Evolutionary conservation across 345 rosid genomes (phyloP), one percentile per base, ranked within the genome.

Genomic region (Linum tenue): DNA sequence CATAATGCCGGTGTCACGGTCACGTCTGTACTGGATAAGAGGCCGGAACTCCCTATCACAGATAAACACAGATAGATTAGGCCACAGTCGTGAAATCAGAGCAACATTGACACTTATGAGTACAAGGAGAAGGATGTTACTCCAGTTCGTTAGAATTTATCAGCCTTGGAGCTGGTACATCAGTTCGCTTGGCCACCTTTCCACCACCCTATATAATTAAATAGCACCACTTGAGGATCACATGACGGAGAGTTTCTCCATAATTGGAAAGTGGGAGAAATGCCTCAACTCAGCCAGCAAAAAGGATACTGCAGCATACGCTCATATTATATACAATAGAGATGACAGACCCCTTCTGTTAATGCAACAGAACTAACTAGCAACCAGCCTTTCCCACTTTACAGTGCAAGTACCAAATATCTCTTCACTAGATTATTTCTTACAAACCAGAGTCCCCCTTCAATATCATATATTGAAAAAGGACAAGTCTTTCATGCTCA

Each of bases 91-190:
- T 61, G 37, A 56, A 17, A 39, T 31, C 42, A 59, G 59, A 64
- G 41, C 37, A 53, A 41, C 56, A 39, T 7, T n/a, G 15, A 56
- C 39, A 67, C 58, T 22, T 63, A 41, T 37, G 17, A 65, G 35
- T 55, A 38, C 12, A 50, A 76, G 67, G 69, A 61, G 44, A 64
- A 60, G 63, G 12, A 69, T 16, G 74, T 77, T 86, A 94, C 99
- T 83, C 99, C 3, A 94, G 97, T 82, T 94, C 97, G 75, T 81
- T 85, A 62, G 95, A 78, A 70, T 80, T 85, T 73, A 94, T 86
- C 82, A 94, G 76, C 88, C 86, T 90, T 39, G 96, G 95, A 50
- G 95, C 89, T 58, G 88, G 86, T 48, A 65, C 67, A 14, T 76
- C 81, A 75, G 76, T 64, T 78, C 79, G 85, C 77, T 81, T 86